Evolutionary conservation across 495 filamentous ascomycete genomes (phyloP).

Genomic region (Penicillium soppii): DNA sequence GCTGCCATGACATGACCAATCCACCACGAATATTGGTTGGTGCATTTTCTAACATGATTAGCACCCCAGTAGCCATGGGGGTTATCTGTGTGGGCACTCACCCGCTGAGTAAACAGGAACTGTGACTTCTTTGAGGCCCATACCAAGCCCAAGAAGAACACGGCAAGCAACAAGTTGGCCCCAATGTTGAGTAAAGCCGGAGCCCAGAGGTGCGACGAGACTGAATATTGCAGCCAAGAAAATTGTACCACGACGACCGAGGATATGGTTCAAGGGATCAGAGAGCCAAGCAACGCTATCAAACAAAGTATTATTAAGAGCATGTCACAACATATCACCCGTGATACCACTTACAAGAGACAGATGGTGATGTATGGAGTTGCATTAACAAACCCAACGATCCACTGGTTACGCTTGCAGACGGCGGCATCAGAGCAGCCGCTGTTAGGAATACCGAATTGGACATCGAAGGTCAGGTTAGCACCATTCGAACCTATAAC

Average conservation of each 20-base stretch:
- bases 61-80: neutral
- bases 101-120: conserved; percentile 71
- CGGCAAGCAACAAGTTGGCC: conserved; percentile 60
- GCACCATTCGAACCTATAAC: conserved; percentile 66
- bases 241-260: conserved; percentile 69
- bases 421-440: conserved; percentile 36
- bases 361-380: conserved; percentile 43
- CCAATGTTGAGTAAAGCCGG: conserved; percentile 65
- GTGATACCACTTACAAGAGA: conserved; percentile 31
- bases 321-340: neutral
- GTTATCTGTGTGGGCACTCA: neutral
- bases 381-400: conserved; percentile 47
- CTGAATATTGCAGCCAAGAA: conserved; percentile 66
- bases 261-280: conserved; percentile 64
- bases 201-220: conserved; percentile 60
- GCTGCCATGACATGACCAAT: conserved; percentile 83
- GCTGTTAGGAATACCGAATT: conserved; percentile 41
- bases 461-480: conserved; percentile 62
- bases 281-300: conserved; percentile 65
- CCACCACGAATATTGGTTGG: conserved; percentile 74
- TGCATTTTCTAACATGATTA: conserved; percentile 54
- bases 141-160: conserved; percentile 68
- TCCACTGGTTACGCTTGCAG: conserved; percentile 38
- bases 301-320: neutral
- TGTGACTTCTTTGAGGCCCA: conserved; percentile 57